A percentile compares a stretch with the other conserved stretches of the same genome.
Conservation (phyloP, 208 protist genomes). For the Crithidia brevicula region DNA sequence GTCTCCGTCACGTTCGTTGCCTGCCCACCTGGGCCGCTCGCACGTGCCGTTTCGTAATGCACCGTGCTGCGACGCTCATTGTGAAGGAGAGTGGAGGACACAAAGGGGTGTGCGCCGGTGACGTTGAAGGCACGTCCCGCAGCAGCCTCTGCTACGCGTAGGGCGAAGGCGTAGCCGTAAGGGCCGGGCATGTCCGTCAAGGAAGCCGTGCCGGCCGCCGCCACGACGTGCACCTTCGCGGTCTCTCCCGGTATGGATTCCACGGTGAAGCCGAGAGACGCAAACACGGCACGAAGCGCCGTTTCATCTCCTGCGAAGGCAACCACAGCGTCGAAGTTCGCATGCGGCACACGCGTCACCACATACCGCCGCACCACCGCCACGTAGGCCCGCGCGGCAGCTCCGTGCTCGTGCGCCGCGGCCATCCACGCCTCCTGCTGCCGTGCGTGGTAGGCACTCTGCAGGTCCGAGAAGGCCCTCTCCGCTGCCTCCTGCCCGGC, state of each 20-base stretch:
- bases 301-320: constrained; percentile 43
- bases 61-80: constrained; percentile 56
- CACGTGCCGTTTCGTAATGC: constrained; percentile 76
- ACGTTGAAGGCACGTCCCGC: constrained; percentile 36
- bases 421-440: constrained; percentile 67
- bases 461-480: constrained; percentile 54
- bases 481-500: constrained; percentile 53
- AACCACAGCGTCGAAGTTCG: constrained; percentile 75
- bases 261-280: constrained; percentile 40
- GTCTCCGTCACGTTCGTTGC: constrained; percentile 89
- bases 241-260: constrained; percentile 16
- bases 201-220: constrained; percentile 24
- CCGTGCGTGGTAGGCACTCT: constrained; percentile 38
- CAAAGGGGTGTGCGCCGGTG: constrained; percentile 43
- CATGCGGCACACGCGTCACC: constrained; percentile 48
- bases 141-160: constrained; percentile 24
- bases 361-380: constrained; percentile 62
- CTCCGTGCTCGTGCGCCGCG: constrained; percentile 25
- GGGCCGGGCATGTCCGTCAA: constrained; percentile 41
- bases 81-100: constrained; percentile 57
- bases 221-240: constrained; percentile 33
- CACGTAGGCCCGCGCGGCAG: constrained; percentile 56
- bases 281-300: constrained; percentile 25
- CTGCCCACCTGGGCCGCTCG: constrained; percentile 88
- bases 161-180: constrained; percentile 55